Evolutionary conservation across 352 stramenopile species (phyloP).

Genomic region (Pythium vanterpoolii): DNA sequence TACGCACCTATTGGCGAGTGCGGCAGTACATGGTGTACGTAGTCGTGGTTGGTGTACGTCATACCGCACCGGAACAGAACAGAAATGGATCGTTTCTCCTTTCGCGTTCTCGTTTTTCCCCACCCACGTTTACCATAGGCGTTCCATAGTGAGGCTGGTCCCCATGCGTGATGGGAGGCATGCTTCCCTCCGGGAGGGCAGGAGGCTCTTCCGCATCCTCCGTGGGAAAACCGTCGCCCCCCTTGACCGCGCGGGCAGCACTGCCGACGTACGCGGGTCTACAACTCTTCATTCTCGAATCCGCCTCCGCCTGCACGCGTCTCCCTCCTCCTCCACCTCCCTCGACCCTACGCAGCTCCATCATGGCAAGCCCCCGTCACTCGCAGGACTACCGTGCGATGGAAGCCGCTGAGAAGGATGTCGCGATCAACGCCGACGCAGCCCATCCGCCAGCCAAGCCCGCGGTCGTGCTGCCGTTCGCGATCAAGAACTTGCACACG

Average conservation of each 20-base stretch:
- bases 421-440: background rate
- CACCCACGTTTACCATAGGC: too few relatives aligned
- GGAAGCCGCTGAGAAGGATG: background rate
- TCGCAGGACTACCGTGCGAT: background rate
- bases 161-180: background rate
- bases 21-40: background rate
- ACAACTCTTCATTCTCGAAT: background rate
- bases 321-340: background rate
- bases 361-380: background rate
- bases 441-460: background rate
- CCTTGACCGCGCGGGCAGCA: background rate
- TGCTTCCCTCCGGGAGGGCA: background rate
- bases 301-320: background rate
- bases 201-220: background rate
- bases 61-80: background rate
- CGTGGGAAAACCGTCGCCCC: too few relatives aligned
- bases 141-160: background rate
- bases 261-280: background rate
- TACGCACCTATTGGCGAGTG: too few relatives aligned
- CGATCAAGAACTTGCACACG: slow-evolving; percentile 13
- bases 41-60: background rate
- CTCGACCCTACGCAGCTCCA: background rate
- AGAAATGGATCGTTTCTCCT: background rate
- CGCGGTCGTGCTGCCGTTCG: background rate
- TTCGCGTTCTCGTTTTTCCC: too few relatives aligned